Base-by-base conservation (phyloP, 1,284 basidiomycete genomes). In the Leccinum fallax region DNA sequence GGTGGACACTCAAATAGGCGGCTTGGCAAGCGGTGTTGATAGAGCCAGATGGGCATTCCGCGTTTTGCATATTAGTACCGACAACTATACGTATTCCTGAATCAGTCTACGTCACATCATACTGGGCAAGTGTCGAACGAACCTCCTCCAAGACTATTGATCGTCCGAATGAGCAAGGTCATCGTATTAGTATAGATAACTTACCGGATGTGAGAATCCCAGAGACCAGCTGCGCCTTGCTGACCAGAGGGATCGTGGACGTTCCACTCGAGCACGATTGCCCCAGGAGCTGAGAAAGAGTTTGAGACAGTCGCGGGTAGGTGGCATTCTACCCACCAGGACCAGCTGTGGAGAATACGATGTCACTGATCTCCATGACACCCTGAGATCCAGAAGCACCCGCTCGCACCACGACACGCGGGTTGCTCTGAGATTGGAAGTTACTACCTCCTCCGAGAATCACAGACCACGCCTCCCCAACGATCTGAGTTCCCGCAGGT, bases 251-350 rank as follows among this genome's bases (percentile, higher is more conserved):
- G 78, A 55, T 83, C 81, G 43, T 78, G 77, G 19, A 84, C 77
- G 65, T 87, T 87, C 86, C 85, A 87, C 65, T 87, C 82, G 26
- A 85, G 69, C 21, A 85, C 69, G 61, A 87, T 80, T 1, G 85
- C 85, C 26, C 86, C 85, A 7, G 82, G 76, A 24, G 84, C 81
- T 75, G 64, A 61, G 40, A 57, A 54, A 5, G 9, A 0, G 19
- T n/a, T 21, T 40, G 30, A 57, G 36, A 51, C 2, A 34, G n/a
- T 7, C 4, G 0, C 34, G 15, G 19, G n/a, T 21, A 48, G 16
- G 19, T 5, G 15, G 11, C 2, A 24, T 36, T 28, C 48, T 30
- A 53, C 76, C 61, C 57, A 81, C 81, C 65, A 13, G 81, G 80
- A 0, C 80, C 83, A 8, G 43, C 53, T 7, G 81, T 81, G 2